Evolutionary conservation across 768 basidiomycete species (phyloP).

Genomic region (Sutorius australiensis): DNA sequence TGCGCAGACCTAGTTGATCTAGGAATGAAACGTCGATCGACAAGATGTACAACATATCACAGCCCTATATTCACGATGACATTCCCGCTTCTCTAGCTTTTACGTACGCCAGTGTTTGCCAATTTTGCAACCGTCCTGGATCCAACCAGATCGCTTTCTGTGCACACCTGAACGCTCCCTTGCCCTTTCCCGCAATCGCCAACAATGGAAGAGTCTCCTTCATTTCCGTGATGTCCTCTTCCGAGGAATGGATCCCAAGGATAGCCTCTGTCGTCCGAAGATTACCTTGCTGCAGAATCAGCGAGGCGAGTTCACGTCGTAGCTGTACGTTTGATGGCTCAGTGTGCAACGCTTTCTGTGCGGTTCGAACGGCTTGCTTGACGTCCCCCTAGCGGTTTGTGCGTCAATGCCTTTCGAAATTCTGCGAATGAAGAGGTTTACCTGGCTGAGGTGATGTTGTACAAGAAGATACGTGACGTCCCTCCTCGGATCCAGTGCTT

Average conservation of each 20-base stretch:
- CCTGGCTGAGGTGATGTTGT: conserved; percentile 72
- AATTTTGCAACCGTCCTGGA: conserved; percentile 45
- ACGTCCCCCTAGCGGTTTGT: conserved; percentile 41
- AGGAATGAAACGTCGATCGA: not conserved
- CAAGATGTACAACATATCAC: not conserved
- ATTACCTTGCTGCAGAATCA: conserved; percentile 50
- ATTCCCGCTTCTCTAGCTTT: conserved; percentile 24
- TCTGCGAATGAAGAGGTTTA: conserved; percentile 27
- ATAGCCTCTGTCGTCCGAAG: conserved; percentile 44
- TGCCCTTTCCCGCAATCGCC: conserved; percentile 41
- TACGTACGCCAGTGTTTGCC: conserved; percentile 61
- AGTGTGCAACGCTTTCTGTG: conserved; percentile 53
- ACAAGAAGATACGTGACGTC: conserved; percentile 70
- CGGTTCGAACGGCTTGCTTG: conserved; percentile 46
- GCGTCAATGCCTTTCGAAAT: not conserved
- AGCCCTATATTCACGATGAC: conserved; percentile 19
- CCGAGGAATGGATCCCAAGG: conserved; percentile 32
- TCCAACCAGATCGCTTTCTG: conserved; percentile 62
- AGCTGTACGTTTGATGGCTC: conserved; percentile 51
- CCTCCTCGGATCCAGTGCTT: conserved; percentile 61
- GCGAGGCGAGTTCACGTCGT: conserved; percentile 51
- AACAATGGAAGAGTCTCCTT: conserved; percentile 46
- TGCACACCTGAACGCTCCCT: conserved; percentile 40
- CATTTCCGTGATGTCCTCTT: conserved; percentile 35
- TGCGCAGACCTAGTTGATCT: not conserved